These are phyloP conservation scores for Silene latifolia DNA, from an alignment of 148 eudicot species.

Conservation along the genomic window DNA sequence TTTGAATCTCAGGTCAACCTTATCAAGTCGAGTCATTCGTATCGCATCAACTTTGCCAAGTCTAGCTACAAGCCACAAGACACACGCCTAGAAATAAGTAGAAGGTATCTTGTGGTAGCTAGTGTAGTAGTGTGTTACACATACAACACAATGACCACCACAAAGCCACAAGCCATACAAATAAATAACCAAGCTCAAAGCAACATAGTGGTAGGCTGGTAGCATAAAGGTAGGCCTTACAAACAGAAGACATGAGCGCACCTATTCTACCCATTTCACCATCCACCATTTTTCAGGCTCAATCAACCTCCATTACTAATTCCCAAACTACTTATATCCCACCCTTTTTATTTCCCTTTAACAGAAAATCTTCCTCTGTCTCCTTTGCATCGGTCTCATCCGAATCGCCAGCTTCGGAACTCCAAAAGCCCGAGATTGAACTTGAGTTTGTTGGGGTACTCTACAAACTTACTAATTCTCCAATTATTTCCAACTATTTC, in stretches of 20 bases:
- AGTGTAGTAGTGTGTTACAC: too few relatives aligned
- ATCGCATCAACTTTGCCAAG: too few relatives aligned
- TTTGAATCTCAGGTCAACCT: too few relatives aligned
- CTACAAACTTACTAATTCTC: not conserved
- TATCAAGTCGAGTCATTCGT: too few relatives aligned
- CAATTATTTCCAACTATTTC: too few relatives aligned
- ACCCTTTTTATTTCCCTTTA: slow-evolving; percentile 17
- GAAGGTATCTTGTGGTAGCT: not conserved
- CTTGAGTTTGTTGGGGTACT: slow-evolving; percentile 80
- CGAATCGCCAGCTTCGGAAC: slow-evolving; percentile 31
- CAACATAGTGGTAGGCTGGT: too few relatives aligned
- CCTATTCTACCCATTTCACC: slow-evolving; percentile 34
- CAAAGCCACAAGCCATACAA: too few relatives aligned
- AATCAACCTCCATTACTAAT: slow-evolving; percentile 28
- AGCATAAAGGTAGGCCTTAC: not conserved
- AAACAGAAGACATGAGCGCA: slow-evolving; percentile 30
- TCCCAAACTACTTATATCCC: slow-evolving; percentile 15
- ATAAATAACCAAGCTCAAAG: too few relatives aligned
- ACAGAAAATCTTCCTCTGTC: slow-evolving; percentile 23
- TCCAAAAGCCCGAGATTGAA: slow-evolving; percentile 58
- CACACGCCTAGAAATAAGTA: not conserved
- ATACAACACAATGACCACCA: too few relatives aligned
- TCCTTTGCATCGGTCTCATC: slow-evolving; percentile 37
- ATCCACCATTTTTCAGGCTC: slow-evolving; percentile 30
- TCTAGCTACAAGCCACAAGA: too few relatives aligned